phyloP scores from a whole-genome alignment of 1,284 basidiomycete genomes.

The Ceratobasidium sp. region DNA sequence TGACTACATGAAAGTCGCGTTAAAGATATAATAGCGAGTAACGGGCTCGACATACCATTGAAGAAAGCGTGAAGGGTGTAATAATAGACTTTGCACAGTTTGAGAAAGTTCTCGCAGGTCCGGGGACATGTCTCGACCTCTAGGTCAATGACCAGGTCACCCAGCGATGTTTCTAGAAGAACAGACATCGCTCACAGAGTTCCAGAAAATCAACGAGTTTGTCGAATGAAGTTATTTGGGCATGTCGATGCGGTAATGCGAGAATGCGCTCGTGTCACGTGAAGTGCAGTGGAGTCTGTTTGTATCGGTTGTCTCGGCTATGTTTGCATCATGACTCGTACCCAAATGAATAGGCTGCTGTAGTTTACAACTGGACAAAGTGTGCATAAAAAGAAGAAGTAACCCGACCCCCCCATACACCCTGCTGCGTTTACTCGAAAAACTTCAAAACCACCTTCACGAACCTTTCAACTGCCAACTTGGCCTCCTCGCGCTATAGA shows the following conservation, averaged over 20 bases:
- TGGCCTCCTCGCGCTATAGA: slow-evolving; percentile 61
- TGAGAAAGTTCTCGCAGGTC: slow-evolving; percentile 95
- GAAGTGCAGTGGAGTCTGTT: neutral
- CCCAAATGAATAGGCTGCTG: neutral
- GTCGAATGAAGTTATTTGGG: slow-evolving; percentile 8
- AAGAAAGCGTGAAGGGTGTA: slow-evolving; percentile 98
- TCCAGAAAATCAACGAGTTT: slow-evolving; percentile 7
- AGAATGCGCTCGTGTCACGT: slow-evolving; percentile 2
- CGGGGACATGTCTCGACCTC: slow-evolving; percentile 92
- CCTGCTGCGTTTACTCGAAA: slow-evolving; percentile 17
- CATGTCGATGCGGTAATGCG: slow-evolving; percentile 18
- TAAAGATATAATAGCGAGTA: slow-evolving; percentile 8
- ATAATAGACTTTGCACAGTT: slow-evolving; percentile 96
- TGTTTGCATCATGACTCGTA: neutral
- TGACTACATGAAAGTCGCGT: slow-evolving; percentile 67
- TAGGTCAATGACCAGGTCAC: slow-evolving; percentile 96
- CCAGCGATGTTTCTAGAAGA: slow-evolving; percentile 94
- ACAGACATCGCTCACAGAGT: slow-evolving; percentile 79
- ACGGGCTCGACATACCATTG: slow-evolving; percentile 72
- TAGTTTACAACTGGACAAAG: slow-evolving; percentile 1
- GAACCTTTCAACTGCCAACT: slow-evolving; percentile 64
- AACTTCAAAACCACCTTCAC: slow-evolving; percentile 54
- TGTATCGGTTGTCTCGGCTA: too few species aligned
- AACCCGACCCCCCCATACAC: neutral
- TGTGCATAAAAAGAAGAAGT: neutral